phyloP scores from a whole-genome alignment of 2,329 filamentous ascomycete species.

The Phyllosticta citriasiana region DNA sequence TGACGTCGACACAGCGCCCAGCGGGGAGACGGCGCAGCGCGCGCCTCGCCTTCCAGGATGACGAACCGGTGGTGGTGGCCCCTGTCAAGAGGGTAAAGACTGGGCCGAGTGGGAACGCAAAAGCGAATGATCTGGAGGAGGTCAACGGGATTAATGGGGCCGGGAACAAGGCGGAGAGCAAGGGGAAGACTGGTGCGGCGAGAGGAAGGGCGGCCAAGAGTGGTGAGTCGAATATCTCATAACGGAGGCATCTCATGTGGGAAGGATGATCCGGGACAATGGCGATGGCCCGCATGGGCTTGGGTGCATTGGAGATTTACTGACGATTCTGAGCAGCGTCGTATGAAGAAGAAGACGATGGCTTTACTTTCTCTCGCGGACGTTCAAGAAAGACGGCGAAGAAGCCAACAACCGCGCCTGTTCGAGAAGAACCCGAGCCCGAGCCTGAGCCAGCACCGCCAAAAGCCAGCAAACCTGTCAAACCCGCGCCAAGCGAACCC shows the following conservation, averaged over 20 bases:
- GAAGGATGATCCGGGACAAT: not conserved
- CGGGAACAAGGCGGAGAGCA: slow-evolving; percentile 21
- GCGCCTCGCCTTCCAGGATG: slow-evolving; percentile 33
- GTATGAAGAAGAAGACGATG: slow-evolving; percentile 39
- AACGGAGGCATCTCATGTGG: not conserved
- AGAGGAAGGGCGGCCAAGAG: slow-evolving; percentile 25
- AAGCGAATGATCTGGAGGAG: not conserved
- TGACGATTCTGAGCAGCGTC: slow-evolving; percentile 21
- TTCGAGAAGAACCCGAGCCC: slow-evolving; percentile 11
- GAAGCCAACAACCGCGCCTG: slow-evolving; percentile 16
- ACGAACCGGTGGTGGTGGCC: slow-evolving; percentile 26
- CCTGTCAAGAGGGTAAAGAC: slow-evolving; percentile 30
- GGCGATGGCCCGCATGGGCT: slow-evolving; percentile 1
- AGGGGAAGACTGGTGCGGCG: slow-evolving; percentile 23
- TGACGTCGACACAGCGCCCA: slow-evolving; percentile 35
- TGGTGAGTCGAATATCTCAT: slow-evolving; percentile 16
- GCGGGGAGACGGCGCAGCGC: slow-evolving; percentile 38
- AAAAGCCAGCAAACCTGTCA: slow-evolving; percentile 12
- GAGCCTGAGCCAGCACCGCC: slow-evolving; percentile 8
- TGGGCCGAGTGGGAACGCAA: slow-evolving; percentile 10
- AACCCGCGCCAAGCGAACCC: slow-evolving; percentile 16
- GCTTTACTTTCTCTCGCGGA: slow-evolving; percentile 34
- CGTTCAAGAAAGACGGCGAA: slow-evolving; percentile 23
- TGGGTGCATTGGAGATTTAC: slow-evolving; percentile 1
- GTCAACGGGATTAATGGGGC: slow-evolving; percentile 20